Conservation (phyloP, 1,284 basidiomycete genomes). For the Rhodotorula sp. region DNA sequence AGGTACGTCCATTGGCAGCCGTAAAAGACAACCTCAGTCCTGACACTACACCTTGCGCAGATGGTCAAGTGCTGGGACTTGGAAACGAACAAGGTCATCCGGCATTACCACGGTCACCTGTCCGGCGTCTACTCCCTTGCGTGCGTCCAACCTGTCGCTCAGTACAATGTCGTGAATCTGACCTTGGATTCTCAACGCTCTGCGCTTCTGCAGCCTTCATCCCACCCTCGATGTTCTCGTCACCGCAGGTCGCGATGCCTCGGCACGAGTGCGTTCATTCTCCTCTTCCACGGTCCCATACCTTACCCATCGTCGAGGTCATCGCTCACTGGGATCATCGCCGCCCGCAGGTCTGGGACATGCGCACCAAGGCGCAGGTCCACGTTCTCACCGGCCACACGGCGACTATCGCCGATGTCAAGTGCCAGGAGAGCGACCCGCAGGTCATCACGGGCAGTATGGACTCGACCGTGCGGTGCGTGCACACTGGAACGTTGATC, state of each 20-base stretch:
- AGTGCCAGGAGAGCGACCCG: constrained; percentile 93
- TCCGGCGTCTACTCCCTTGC: constrained; percentile 89
- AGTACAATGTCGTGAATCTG: neutral
- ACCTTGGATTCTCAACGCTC: neutral
- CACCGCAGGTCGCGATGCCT: constrained; percentile 91
- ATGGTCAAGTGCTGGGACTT: constrained; percentile 99
- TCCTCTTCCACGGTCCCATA: neutral
- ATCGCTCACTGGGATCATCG: neutral
- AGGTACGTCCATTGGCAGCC: constrained; percentile 59
- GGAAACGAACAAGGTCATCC: constrained; percentile 97
- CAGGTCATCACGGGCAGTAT: constrained; percentile 97
- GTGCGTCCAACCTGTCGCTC: constrained; percentile 43
- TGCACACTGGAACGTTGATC: constrained; percentile 14
- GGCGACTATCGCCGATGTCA: constrained; percentile 88
- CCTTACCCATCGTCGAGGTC: neutral
- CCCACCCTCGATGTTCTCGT: constrained; percentile 95
- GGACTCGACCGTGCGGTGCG: constrained; percentile 90
- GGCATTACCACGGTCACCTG: constrained; percentile 96
- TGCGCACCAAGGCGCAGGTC: constrained; percentile 95
- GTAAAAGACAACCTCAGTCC: too few relatives aligned
- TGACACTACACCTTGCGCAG: constrained; percentile 52
- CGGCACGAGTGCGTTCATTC: constrained; percentile 65
- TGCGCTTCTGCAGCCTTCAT: constrained; percentile 63
- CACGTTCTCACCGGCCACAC: constrained; percentile 92
- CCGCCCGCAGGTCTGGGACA: constrained; percentile 75